phyloP scores from a whole-genome alignment of 2,329 filamentous ascomycete species.

The Talaromyces marneffei region DNA sequence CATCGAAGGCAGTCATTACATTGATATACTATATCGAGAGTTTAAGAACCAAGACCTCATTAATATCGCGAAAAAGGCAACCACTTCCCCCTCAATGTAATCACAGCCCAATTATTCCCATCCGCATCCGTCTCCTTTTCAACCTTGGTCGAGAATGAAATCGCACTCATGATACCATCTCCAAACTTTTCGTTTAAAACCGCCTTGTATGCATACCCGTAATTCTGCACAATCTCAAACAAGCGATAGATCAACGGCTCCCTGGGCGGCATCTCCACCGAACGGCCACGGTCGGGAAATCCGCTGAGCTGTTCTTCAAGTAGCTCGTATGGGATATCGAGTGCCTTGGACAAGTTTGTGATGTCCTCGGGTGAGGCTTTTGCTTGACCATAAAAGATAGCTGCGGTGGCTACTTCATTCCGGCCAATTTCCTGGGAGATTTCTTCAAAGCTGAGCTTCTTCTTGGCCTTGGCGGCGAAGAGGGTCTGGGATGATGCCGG shows the following conservation, averaged over 20 bases:
- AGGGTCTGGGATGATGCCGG: slow-evolving; percentile 66
- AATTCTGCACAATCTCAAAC: slow-evolving; percentile 95
- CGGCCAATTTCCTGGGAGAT: slow-evolving; percentile 70
- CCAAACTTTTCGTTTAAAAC: slow-evolving; percentile 93
- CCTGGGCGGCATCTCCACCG: slow-evolving; percentile 74
- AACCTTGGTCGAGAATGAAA: slow-evolving; percentile 82
- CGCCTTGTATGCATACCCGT: slow-evolving; percentile 93
- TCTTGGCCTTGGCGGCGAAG: slow-evolving; percentile 72
- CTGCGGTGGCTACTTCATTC: slow-evolving; percentile 77
- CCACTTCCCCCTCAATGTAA: slow-evolving; percentile 80
- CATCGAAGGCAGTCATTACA: no score
- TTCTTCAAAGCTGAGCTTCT: slow-evolving; percentile 70
- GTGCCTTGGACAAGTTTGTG: slow-evolving; percentile 58
- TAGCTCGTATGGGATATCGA: slow-evolving; percentile 53
- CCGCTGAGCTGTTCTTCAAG: slow-evolving; percentile 61
- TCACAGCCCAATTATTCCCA: slow-evolving; percentile 76
- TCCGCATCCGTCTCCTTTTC: slow-evolving; percentile 88
- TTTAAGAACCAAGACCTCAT: no score
- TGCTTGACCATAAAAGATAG: slow-evolving; percentile 85
- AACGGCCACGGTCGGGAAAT: slow-evolving; percentile 74
- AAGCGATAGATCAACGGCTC: slow-evolving; percentile 85
- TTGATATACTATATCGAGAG: no score
- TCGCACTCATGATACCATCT: slow-evolving; percentile 95
- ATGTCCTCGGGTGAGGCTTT: slow-evolving; percentile 66
- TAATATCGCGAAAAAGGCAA: slow-evolving; percentile 45